Base-by-base conservation (phyloP, 2,329 filamentous ascomycete species). In the Aspergillus ochraceoroseus region DNA sequence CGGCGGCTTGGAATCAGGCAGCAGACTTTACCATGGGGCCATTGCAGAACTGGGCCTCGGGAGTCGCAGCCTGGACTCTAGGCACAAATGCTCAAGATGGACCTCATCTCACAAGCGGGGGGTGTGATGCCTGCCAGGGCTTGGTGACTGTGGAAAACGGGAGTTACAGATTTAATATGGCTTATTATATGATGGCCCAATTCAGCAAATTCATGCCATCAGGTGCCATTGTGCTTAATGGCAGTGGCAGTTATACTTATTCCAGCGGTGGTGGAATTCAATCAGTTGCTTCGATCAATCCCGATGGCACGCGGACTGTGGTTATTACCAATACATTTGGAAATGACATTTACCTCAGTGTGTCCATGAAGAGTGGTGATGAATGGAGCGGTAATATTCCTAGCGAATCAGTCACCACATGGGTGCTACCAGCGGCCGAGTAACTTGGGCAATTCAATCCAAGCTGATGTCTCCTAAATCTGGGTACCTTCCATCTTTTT, bases 171-270 rank as follows among this genome's bases (percentile, higher is more conserved):
- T 66, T 69, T 45, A 68, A 66, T 17, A 63, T 71, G 5, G 71
- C 74, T 45, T 76, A 75, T 57, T 76, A 76, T 54, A 73, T 74
- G 65, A 61, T 76, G 44, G 73, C 70, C 1, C 74, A 77, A 54
- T 74, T 73, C 54, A 68, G 64, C 53, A 66, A 61, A 45, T 74
- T 69, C 53, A 72, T 75, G 41, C 66, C 68, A 13, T 61, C 62
- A 25, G 70, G 70, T 29, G 70, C 70, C 0, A 62, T 58, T 3
- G 63, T 73, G 12, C 55, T 74, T 4, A 55, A 47, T 43, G 69
- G 68, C 7, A 65, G 56, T 0, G 71, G 72, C 2, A 72, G 70
- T 48, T 69, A 67, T 41, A 65, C 65, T 18, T 72, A 68, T 44
- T 52, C 51, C 5, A 59, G 62, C 38, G 63, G 63, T 2, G 38